Percentiles rank a stretch among this genome's conserved stretches.
These are phyloP conservation scores for Rhodotorula graminis DNA, from an alignment of 768 basidiomycete genomes.

Conservation along the genomic window DNA sequence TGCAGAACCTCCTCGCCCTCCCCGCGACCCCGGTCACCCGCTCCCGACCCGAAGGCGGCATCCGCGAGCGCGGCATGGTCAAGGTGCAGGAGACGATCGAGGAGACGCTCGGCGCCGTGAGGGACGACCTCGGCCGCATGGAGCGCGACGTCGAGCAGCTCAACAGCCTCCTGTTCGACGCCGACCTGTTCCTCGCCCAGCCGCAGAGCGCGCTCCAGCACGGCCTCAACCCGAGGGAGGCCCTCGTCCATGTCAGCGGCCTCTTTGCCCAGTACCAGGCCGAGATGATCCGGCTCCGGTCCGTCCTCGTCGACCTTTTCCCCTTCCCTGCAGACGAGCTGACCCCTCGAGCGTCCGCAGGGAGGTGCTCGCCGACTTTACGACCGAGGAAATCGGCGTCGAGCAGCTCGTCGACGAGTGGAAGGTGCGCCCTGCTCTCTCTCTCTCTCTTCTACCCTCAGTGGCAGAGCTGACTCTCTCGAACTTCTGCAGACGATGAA, in stretches of 20 bases:
- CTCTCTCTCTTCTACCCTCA: no score
- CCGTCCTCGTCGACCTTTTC: neutral
- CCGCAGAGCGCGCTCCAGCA: slow-evolving; percentile 26
- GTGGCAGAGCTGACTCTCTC: neutral
- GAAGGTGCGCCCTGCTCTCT: slow-evolving; percentile 11
- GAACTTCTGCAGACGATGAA: slow-evolving; percentile 22
- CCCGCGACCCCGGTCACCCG: slow-evolving; percentile 29
- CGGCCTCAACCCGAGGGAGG: slow-evolving; percentile 35
- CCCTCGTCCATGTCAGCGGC: slow-evolving; percentile 30
- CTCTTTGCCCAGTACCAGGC: slow-evolving; percentile 33
- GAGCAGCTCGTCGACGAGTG: slow-evolving; percentile 36
- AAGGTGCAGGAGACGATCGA: slow-evolving; percentile 38
- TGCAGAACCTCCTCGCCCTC: slow-evolving; percentile 29
- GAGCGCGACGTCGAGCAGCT: slow-evolving; percentile 35
- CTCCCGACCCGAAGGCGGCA: slow-evolving; percentile 28
- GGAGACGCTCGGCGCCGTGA: slow-evolving; percentile 20
- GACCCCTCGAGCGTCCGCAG: neutral
- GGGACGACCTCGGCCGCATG: slow-evolving; percentile 36
- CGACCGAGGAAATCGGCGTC: slow-evolving; percentile 32
- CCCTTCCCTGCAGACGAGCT: neutral
- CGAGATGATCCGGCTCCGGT: slow-evolving; percentile 36
- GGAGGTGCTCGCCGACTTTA: slow-evolving; percentile 39
- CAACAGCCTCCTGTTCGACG: slow-evolving; percentile 30
- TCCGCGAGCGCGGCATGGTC: slow-evolving; percentile 31
- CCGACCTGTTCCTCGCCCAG: slow-evolving; percentile 34